Percentiles rank a stretch among this genome's conserved stretches.
Evolutionary conservation across 192 early-diverging fungal species (phyloP).

Genomic region (Allomyces javanicus): DNA sequence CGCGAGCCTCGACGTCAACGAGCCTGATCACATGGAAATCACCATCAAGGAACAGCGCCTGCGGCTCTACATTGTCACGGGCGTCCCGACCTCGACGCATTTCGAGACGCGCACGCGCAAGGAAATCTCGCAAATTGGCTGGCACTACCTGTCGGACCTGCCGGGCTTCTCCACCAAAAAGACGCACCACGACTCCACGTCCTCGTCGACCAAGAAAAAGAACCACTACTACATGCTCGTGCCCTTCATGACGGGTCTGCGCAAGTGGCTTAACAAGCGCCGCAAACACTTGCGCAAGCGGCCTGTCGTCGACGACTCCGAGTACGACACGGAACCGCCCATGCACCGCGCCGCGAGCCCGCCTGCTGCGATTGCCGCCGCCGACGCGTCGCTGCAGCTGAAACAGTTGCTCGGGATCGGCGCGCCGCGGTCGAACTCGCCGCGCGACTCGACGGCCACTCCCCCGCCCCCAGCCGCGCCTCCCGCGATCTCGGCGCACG

Average conservation of each 20-base stretch:
- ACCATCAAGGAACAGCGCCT: conserved; percentile 79
- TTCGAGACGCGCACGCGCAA: conserved; percentile 75
- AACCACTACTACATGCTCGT: conserved; percentile 50
- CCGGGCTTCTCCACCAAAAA: conserved; percentile 14
- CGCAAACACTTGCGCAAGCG: not conserved
- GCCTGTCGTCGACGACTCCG: not conserved
- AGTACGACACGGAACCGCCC: not conserved
- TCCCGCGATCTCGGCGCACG: conserved; percentile 6
- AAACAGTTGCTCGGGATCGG: not conserved
- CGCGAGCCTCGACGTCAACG: conserved; percentile 19
- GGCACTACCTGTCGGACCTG: conserved; percentile 44
- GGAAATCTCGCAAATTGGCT: conserved; percentile 63
- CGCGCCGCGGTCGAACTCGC: not conserved
- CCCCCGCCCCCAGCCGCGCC: not conserved
- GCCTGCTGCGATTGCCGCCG: not conserved
- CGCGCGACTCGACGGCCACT: not conserved
- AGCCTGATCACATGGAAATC: conserved; percentile 68
- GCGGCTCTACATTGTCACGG: conserved; percentile 73
- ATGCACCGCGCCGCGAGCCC: not conserved
- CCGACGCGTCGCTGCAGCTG: not conserved
- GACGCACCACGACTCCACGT: conserved; percentile 4
- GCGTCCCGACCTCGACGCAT: conserved; percentile 56
- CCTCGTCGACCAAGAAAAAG: conserved; percentile 16
- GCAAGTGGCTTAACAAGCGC: not conserved
- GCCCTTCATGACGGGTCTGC: conserved; percentile 40